Conservation (phyloP, 148 eudicot species). For the Pouteria glomerata region DNA sequence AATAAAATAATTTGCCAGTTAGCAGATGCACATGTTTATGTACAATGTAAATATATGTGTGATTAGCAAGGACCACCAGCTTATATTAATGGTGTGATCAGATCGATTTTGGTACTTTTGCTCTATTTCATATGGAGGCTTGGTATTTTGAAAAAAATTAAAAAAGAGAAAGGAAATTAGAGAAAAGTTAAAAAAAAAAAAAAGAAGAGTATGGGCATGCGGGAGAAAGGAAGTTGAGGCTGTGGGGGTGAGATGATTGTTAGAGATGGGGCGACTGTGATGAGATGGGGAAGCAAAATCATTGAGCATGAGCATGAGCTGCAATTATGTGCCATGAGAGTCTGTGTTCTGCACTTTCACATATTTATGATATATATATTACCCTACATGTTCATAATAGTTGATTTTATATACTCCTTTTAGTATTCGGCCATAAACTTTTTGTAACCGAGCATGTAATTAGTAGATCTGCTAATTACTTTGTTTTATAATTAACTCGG, state of each 20-base stretch:
- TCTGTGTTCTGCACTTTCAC: background rate
- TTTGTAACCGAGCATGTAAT: background rate
- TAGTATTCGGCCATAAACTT: background rate
- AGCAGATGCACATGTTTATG: too few species aligned
- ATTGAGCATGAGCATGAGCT: slow-evolving; percentile 21
- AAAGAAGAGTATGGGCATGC: background rate
- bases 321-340: slow-evolving; percentile 22
- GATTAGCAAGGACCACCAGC: too few species aligned
- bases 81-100: too few species aligned
- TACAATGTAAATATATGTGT: too few species aligned
- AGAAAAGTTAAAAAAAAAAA: too few species aligned
- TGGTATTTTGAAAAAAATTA: too few species aligned
- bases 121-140: too few species aligned
- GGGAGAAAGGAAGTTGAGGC: background rate
- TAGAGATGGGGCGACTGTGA: background rate
- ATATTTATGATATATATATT: background rate
- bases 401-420: background rate
- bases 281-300: slow-evolving; percentile 22
- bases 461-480: background rate
- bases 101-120: too few species aligned
- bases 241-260: slow-evolving; percentile 6
- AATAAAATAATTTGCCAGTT: too few species aligned
- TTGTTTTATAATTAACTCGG: too few species aligned
- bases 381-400: background rate
- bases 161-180: too few species aligned